Base-by-base conservation (phyloP, 192 early-diverging fungal genomes). In the Backusella westeae region DNA sequence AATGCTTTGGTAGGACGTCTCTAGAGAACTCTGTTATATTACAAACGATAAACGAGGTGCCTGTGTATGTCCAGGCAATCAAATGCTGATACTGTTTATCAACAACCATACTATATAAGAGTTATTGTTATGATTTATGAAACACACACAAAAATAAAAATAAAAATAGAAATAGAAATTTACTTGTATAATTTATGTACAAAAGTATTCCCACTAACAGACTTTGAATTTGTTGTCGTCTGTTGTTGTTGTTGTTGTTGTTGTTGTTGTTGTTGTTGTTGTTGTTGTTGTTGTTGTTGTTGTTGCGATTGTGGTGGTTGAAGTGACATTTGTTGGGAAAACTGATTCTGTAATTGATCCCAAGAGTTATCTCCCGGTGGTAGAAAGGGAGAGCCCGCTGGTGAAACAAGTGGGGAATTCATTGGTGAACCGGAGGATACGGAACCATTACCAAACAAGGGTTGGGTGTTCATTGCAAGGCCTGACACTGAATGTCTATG, bases 1-100 rank as follows among this genome's bases (percentile, higher is more conserved):
- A 96, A 82, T 96, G 93, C 80, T 94, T 94, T 49, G 95, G 94
- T 67, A 97, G 83, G 32, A 97, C 94, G 75, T 95, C 94, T 75
- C 89, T 87, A 66, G 92, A 91, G 75, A 97, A 96, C 76, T 95
- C 94, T 85, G 92, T 93, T 73, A 95, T 93, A 77, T 95, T 95
- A 86, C 94, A 93, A 68, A 97, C 94, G 74, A 94, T 91, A 77
- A 97, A 97, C 19, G 95, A 95, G 0, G 90, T 90, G 21, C 96
- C 95, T 32, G 90, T 87, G 72, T 91, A 92, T 81, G 92, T 95
- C 95, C 95, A 97, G 21, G 90, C 90, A 75, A 97, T 97, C 75
- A 95, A 85, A 80, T 95, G 91, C 80, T 95, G 93, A 81, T 95
- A 94, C 73, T 90, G 87, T 78, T 87, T 89, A 84, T 97, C 96